Evolutionary conservation across 495 filamentous ascomycete genomes (phyloP).

Genomic region (Margaritispora aquatica): DNA sequence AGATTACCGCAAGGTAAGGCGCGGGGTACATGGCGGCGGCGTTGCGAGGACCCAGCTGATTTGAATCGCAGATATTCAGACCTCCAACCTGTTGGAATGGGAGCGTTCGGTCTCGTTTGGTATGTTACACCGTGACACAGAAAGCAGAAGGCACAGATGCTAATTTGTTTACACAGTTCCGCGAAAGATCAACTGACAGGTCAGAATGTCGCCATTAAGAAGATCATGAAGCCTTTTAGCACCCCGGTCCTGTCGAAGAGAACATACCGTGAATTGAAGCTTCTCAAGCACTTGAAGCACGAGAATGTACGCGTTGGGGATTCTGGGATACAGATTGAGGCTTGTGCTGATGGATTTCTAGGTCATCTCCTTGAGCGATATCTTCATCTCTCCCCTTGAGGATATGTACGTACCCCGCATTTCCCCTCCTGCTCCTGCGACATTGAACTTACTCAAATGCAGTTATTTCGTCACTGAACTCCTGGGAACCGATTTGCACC

Average conservation of each 20-base stretch:
- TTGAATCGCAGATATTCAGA: conserved; percentile 75
- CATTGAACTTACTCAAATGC: conserved; percentile 24
- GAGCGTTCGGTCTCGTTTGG: conserved; percentile 97
- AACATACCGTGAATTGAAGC: conserved; percentile 95
- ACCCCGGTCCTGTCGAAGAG: conserved; percentile 95
- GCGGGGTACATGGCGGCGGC: conserved; percentile 5
- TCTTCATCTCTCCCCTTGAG: conserved; percentile 98
- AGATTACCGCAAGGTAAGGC: conserved; percentile 92
- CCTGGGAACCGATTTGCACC: conserved; percentile 92
- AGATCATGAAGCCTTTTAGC: conserved; percentile 99
- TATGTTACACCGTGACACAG: conserved; percentile 30
- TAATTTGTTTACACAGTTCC: conserved; percentile 53
- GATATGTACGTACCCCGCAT: conserved; percentile 69
- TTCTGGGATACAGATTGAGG: not conserved
- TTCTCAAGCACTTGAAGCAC: conserved; percentile 92
- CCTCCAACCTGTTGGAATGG: conserved; percentile 97
- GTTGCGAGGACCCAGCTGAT: conserved; percentile 17
- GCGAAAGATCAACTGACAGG: conserved; percentile 95
- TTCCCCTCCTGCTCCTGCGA: conserved; percentile 2
- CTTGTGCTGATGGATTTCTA: conserved; percentile 30
- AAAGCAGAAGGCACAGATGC: not conserved
- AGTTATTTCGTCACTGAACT: conserved; percentile 99
- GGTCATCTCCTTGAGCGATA: conserved; percentile 98
- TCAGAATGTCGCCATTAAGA: conserved; percentile 96
- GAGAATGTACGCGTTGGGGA: conserved; percentile 69